Percentiles rank a stretch among this genome's conserved stretches.
Evolutionary conservation across 176 grass and related monocot genomes (phyloP).

Genomic region (Carex parvula): DNA sequence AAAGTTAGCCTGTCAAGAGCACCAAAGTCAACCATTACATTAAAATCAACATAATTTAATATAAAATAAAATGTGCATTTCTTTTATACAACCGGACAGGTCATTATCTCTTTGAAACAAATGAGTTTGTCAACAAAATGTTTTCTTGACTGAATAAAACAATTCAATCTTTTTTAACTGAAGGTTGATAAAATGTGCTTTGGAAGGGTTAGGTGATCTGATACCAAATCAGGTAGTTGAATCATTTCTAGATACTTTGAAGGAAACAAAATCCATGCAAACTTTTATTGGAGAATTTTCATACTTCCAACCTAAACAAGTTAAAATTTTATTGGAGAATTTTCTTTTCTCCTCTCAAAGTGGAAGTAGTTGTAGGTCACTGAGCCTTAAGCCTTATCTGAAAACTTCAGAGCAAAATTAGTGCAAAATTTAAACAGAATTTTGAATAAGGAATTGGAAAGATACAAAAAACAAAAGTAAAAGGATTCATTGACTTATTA

Average conservation of each 20-base stretch:
- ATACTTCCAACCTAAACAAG: background rate
- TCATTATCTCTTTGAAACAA: background rate
- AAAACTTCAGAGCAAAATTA: no score
- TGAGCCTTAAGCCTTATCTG: background rate
- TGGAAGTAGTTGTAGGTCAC: background rate
- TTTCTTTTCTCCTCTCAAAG: slow-evolving; percentile 9
- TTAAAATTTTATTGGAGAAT: background rate
- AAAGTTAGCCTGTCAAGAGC: no score
- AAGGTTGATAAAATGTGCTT: background rate
- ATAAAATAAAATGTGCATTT: background rate
- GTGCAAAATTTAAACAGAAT: background rate
- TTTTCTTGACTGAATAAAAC: no score
- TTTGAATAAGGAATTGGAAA: background rate
- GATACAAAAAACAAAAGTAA: background rate
- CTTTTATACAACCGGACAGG: no score
- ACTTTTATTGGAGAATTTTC: background rate
- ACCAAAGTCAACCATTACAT: no score
- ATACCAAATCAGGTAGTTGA: background rate
- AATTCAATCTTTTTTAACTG: background rate
- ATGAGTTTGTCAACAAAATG: background rate
- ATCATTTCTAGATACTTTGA: background rate
- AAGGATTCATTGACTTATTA: background rate
- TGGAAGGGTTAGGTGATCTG: background rate
- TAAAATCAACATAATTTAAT: background rate
- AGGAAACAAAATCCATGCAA: no score